Base-by-base conservation (phyloP, 495 filamentous ascomycete species). In the Alectoria sarmentosa region DNA sequence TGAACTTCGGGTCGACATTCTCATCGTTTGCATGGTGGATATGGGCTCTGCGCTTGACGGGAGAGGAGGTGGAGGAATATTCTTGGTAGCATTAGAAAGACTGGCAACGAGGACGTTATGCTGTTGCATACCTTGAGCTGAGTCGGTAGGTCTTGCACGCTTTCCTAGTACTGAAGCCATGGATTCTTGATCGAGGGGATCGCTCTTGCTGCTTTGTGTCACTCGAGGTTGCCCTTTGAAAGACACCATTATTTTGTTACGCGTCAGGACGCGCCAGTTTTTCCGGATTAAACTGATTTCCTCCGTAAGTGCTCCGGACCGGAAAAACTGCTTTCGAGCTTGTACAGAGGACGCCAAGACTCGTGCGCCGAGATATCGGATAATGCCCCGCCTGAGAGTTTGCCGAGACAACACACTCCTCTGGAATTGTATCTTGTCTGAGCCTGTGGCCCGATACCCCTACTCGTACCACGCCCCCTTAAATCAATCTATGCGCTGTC, bases 81-180 rank as follows among this genome's bases (percentile, higher is more conserved):
- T 58, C 68, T 69, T 36, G 63, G 65, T 66, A 63, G 42, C 17
- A 26, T 46, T 64, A 64, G 57, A 54, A n/a, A 61, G 62, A 69
- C 68, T 73, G 63, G 66, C 67, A 73, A 64, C 66, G 34, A 58
- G 61, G 58, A 68, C 70, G 61, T 67, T 71, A 59, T 34, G 52
- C 37, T 62, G 21, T 28, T 21, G 69, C 78, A 73, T 88, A 90
- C 90, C 85, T 74, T 78, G 75, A 60, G 69, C 48, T 54, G 69
- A 79, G 69, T 71, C 74, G 68, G 67, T 77, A 76, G 72, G 76
- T 75, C 79, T 86, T 79, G 73, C 82, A 82, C 90, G 85, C 84
- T 95, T 92, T 73, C 88, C 88, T 60, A 91, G 77, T 59, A 87
- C 81, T 62, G 83, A 78, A 69, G 82, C 79, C 88, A 90, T 91